These are phyloP conservation scores for Tympanopsis confertula DNA, from an alignment of 2,329 filamentous ascomycete genomes.

Conservation along the genomic window DNA sequence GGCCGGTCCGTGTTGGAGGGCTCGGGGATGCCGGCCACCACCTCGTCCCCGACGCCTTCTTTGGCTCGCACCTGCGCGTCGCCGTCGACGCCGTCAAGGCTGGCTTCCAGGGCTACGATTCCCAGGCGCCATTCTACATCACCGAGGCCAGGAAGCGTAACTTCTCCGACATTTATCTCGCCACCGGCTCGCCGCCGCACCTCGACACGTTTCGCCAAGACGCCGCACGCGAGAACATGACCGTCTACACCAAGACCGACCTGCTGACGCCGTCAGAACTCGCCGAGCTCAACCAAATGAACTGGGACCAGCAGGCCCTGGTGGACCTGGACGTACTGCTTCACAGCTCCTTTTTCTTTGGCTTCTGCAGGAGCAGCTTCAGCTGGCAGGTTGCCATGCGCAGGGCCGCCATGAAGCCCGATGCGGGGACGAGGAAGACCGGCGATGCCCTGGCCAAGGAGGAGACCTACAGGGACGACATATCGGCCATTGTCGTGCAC, in stretches of 20 bases:
- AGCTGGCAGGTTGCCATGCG: slow-evolving; percentile 19
- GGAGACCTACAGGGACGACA: neutral
- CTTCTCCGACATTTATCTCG: slow-evolving; percentile 10
- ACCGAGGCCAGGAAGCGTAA: slow-evolving; percentile 15
- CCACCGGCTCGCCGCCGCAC: slow-evolving; percentile 8
- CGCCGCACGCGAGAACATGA: slow-evolving; percentile 15
- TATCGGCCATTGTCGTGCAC: neutral
- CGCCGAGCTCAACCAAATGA: slow-evolving; percentile 9
- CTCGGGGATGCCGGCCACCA: neutral
- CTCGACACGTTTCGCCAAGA: slow-evolving; percentile 2
- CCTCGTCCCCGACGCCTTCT: slow-evolving; percentile 12
- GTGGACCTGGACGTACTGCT: slow-evolving; percentile 19
- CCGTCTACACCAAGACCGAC: slow-evolving; percentile 18
- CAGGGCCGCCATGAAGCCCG: slow-evolving; percentile 4
- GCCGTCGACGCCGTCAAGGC: slow-evolving; percentile 17
- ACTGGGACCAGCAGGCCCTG: slow-evolving; percentile 19
- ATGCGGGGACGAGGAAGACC: too few relatives aligned
- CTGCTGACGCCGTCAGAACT: slow-evolving; percentile 10
- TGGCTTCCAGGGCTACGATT: slow-evolving; percentile 15
- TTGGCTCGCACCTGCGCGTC: slow-evolving; percentile 17
- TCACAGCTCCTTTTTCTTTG: slow-evolving; percentile 18
- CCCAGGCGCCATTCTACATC: slow-evolving; percentile 15
- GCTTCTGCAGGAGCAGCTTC: slow-evolving; percentile 18
- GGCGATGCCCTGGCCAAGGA: neutral
- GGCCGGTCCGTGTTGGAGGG: slow-evolving; percentile 5